A percentile compares a stretch with the other conserved stretches of the same genome.
These are phyloP conservation scores for Lachnellula hyalina DNA, from an alignment of 2,329 filamentous ascomycete species.

Conservation along the genomic window DNA sequence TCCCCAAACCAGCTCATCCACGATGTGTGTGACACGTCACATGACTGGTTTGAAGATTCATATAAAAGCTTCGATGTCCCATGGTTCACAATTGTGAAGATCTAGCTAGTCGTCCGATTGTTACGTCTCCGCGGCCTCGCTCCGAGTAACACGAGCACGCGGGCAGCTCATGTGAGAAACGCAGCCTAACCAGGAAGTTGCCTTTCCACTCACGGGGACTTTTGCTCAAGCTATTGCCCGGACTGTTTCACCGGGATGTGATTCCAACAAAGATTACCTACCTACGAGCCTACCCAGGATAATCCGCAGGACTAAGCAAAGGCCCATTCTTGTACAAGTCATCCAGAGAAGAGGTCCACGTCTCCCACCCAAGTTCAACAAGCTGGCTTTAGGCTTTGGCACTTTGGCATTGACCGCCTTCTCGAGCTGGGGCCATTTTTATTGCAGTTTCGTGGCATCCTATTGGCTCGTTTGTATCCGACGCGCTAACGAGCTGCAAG, in stretches of 20 bases:
- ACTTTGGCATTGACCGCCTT: too few relatives aligned
- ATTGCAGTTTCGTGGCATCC: not conserved
- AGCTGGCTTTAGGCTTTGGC: too few relatives aligned
- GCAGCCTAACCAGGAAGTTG: not conserved
- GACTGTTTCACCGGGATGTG: not conserved
- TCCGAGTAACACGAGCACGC: not conserved
- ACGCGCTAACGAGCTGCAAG: not conserved
- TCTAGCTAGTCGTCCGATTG: not conserved
- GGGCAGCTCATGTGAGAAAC: not conserved
- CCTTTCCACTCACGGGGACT: not conserved
- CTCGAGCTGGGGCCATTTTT: too few relatives aligned
- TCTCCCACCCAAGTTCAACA: too few relatives aligned
- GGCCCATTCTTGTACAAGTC: too few relatives aligned
- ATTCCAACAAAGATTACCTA: not conserved
- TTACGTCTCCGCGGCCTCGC: not conserved
- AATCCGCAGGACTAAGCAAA: too few relatives aligned
- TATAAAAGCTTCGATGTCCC: not conserved
- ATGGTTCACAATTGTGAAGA: not conserved
- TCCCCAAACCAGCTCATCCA: not conserved
- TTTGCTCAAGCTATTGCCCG: not conserved
- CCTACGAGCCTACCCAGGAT: not conserved
- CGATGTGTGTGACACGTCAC: not conserved
- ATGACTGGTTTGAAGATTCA: not conserved
- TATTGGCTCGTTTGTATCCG: slow-evolving; percentile 1
- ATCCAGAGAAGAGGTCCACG: too few relatives aligned